Percentiles rank a stretch among this genome's conserved stretches.
Conservation (phyloP, 352 stramenopile genomes). For the Phytophthora sp. region DNA sequence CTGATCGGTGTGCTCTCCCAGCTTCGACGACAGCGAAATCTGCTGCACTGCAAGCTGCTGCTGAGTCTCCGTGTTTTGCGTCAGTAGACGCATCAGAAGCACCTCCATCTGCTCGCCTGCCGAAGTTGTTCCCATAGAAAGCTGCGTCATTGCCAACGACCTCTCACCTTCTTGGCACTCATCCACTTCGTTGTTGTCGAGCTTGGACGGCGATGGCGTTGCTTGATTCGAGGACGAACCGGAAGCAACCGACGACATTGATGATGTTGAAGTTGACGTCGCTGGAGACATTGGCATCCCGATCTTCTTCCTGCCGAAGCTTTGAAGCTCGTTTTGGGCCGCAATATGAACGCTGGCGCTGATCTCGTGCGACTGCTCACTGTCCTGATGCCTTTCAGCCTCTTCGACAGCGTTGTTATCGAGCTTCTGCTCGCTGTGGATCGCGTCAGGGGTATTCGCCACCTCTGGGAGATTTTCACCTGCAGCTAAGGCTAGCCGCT, state of each 20-base stretch:
- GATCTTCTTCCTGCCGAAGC: conserved; percentile 17
- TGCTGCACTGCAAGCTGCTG: conserved; percentile 82
- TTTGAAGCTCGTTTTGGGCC: conserved; percentile 16
- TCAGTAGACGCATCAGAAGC: conserved; percentile 79
- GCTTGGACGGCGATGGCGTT: conserved; percentile 4
- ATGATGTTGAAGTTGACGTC: conserved; percentile 34
- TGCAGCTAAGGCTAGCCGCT: conserved; percentile 63
- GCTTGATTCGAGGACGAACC: conserved; percentile 13
- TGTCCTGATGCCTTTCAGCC: conserved; percentile 10
- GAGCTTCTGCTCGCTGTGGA: conserved; percentile 2
- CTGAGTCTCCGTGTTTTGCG: conserved; percentile 86
- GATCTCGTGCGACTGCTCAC: conserved; percentile 2
- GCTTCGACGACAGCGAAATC: conserved; percentile 65
- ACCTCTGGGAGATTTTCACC: conserved; percentile 59
- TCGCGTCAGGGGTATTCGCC: not conserved
- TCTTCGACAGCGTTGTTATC: conserved; percentile 10
- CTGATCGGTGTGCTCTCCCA: conserved; percentile 72
- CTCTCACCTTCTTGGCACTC: conserved; percentile 2
- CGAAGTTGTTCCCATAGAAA: conserved; percentile 34
- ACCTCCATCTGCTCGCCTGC: conserved; percentile 64
- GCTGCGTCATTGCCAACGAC: conserved; percentile 30
- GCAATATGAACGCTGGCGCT: not conserved
- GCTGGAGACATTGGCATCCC: conserved; percentile 19
- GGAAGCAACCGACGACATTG: conserved; percentile 38
- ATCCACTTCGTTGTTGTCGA: not conserved